Conservation (phyloP, 23 red algal genomes). For the Chondrus crispus region DNA sequence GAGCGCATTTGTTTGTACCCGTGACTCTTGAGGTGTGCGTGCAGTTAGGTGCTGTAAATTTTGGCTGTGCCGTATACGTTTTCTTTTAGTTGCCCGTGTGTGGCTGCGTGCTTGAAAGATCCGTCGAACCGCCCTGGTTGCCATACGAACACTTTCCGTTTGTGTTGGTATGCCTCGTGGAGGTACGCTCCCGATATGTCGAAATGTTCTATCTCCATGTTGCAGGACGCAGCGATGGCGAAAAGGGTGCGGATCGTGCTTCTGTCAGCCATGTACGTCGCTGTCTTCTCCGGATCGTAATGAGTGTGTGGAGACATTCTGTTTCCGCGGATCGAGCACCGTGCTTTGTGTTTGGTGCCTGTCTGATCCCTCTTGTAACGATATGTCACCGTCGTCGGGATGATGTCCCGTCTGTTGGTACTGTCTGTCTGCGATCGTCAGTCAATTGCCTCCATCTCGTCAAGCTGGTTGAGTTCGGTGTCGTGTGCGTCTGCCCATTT, state of each 20-base stretch:
- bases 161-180: background rate
- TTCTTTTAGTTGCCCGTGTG: background rate
- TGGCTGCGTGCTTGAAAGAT: background rate
- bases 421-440: no score
- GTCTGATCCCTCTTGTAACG: background rate
- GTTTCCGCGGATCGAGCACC: background rate
- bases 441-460: background rate
- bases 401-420: no score
- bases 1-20: background rate
- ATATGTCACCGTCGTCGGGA: constrained; percentile 2
- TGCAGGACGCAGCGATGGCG: background rate
- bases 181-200: constrained; percentile 15
- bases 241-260: background rate
- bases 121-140: background rate
- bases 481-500: background rate
- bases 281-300: background rate
- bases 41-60: background rate
- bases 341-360: background rate
- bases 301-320: background rate
- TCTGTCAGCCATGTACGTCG: background rate
- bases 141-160: background rate
- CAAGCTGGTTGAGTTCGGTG: constrained; percentile 23
- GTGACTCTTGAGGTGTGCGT: background rate
- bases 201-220: background rate
- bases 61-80: background rate